Base-by-base conservation (phyloP, 805 yeast species). In the Yamadazyma nakazawae region DNA sequence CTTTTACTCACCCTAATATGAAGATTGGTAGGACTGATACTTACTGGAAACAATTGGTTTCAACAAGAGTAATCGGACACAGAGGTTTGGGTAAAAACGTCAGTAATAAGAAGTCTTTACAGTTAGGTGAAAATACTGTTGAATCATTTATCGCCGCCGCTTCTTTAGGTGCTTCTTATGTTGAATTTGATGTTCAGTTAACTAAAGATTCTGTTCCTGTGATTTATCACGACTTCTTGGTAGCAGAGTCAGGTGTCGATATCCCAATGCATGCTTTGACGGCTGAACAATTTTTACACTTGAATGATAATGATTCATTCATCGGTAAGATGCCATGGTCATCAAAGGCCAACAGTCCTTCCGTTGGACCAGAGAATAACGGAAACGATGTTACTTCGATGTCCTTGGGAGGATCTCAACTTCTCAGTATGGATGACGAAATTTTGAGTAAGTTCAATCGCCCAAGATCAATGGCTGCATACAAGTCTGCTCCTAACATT, bases 121-220 rank as follows among this genome's bases (percentile, higher is more conserved):
- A 92, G 65, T 75, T 92, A 50, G 98, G 98, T 36, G 98, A 92
- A 59, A 92, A 92, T 63, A 92, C 98, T 0, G 85, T 92, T 17
- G 97, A 92, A 58, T 87, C 96, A 0, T 92, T 92, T 58, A 86
- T 92, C 60, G 96, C 96, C 11, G 98, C 98, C 0, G 96, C 97
- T 0, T 89, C 96, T 2, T 71, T 92, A 54, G 98, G 98, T 35
- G 98, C 98, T 1, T 85, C 96, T 2, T 92, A 92, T 59, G 97
- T 92, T 43, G 98, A 92, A 66, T 92, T 92, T 62, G 98, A 92
- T 66, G 98, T 92, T 39, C 98, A 92, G 62, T 72, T 92, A 55
- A 92, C 98, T 13, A 89, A 90, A 60, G 98, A 92, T 63, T 74
- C 75, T 53, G 82, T 88, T 10, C 97, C 98, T 2, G 98, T 92